A percentile compares a stretch with the other conserved stretches of the same genome.
phyloP scores from a whole-genome alignment of 768 basidiomycete species.

The Rhodotorula taiwanensis region DNA sequence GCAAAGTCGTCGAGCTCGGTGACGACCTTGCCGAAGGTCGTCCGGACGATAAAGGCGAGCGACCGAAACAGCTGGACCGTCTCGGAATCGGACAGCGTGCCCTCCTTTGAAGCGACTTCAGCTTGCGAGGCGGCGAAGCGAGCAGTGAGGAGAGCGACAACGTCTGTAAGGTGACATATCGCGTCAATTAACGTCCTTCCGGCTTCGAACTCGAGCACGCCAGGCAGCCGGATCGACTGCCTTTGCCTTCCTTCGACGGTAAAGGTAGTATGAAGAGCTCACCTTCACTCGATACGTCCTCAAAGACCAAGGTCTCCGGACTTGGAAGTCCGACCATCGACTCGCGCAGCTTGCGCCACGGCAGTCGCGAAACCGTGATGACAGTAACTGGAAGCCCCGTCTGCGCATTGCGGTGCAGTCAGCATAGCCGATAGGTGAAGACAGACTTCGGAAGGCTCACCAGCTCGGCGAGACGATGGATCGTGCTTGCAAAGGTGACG shows the following conservation, averaged over 20 bases:
- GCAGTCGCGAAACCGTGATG: slow-evolving; percentile 16
- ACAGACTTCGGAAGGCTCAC: slow-evolving; percentile 1
- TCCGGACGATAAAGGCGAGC: slow-evolving; percentile 10
- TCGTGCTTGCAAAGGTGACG: slow-evolving; percentile 24
- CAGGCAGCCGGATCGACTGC: too few species aligned
- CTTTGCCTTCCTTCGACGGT: too few species aligned
- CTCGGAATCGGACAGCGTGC: background rate
- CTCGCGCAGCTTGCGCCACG: slow-evolving; percentile 31
- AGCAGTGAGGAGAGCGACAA: background rate
- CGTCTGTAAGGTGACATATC: background rate
- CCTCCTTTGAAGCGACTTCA: background rate
- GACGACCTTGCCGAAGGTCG: slow-evolving; percentile 10
- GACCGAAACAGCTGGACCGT: slow-evolving; percentile 16
- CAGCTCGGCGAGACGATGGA: slow-evolving; percentile 17
- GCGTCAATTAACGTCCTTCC: background rate
- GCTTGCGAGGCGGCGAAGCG: slow-evolving; percentile 8
- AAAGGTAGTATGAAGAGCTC: too few species aligned
- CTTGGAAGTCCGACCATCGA: slow-evolving; percentile 22
- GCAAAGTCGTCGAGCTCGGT: slow-evolving; percentile 17
- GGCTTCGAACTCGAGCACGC: too few species aligned
- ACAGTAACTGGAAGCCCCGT: slow-evolving; percentile 17
- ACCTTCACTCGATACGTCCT: slow-evolving; percentile 7
- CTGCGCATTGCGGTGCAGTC: background rate
- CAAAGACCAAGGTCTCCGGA: slow-evolving; percentile 12
- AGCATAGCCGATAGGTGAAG: too few species aligned